A percentile compares a stretch with the other conserved stretches of the same genome.
These are phyloP conservation scores for Iris macrosiphon DNA, from an alignment of 106 monocot genomes.

Conservation along the genomic window DNA sequence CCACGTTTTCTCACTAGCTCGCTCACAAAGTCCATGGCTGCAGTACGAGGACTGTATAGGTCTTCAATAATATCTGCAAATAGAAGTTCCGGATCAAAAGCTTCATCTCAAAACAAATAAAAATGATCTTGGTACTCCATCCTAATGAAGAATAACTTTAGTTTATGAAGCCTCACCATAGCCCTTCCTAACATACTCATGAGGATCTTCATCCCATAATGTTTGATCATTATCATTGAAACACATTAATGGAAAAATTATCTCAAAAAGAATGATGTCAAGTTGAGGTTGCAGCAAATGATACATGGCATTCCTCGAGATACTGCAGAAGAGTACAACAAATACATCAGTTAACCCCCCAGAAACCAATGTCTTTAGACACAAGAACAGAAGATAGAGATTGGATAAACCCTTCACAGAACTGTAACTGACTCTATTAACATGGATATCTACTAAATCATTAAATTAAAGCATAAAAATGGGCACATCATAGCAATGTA, in stretches of 20 bases:
- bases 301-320: slow-evolving; percentile 81
- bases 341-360: background rate
- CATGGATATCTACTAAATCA: too few species aligned
- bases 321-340: slow-evolving; percentile 36
- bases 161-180: slow-evolving; percentile 57
- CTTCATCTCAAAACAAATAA: background rate
- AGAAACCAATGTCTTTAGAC: background rate
- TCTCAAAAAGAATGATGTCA: slow-evolving; percentile 87
- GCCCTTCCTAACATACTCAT: slow-evolving; percentile 98
- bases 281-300: slow-evolving; percentile 77
- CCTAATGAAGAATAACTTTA: background rate
- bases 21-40: slow-evolving; percentile 98
- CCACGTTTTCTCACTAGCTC: slow-evolving; percentile 95
- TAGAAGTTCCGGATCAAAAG: background rate
- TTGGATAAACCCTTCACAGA: too few species aligned
- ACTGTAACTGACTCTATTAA: too few species aligned
- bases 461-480: too few species aligned
- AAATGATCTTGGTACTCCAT: background rate
- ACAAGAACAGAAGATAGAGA: too few species aligned
- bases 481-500: too few species aligned
- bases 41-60: slow-evolving; percentile 95
- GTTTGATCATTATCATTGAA: slow-evolving; percentile 91
- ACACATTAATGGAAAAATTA: slow-evolving; percentile 96
- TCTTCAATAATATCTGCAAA: slow-evolving; percentile 97
- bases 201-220: slow-evolving; percentile 97